A percentile compares a stretch with the other conserved stretches of the same genome.
phyloP scores from a whole-genome alignment of 768 basidiomycete species.

The Phanerodontia chrysosporium region DNA sequence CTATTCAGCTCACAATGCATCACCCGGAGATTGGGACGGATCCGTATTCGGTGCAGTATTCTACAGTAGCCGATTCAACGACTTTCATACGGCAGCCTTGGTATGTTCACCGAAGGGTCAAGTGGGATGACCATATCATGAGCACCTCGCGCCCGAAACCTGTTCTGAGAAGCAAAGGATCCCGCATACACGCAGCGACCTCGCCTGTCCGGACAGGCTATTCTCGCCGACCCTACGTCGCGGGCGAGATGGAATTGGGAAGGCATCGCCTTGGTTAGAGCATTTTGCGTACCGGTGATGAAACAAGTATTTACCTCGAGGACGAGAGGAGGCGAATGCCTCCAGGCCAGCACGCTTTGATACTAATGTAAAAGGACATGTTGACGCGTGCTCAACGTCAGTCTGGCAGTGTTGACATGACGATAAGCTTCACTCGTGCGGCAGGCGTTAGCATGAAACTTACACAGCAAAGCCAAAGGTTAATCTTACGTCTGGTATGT shows the following conservation, averaged over 20 bases:
- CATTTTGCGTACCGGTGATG: neutral
- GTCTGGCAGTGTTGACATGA: neutral
- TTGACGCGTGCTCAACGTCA: neutral
- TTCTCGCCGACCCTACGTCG: neutral
- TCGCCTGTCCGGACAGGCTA: neutral
- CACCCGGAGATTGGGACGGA: no score
- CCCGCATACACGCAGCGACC: neutral
- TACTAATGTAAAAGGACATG: neutral
- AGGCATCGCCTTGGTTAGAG: neutral
- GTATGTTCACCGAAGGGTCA: no score
- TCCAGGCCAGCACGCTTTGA: neutral
- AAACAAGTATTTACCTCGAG: neutral
- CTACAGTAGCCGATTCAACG: no score
- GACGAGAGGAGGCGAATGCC: neutral
- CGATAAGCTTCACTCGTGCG: neutral
- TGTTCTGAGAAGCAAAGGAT: neutral
- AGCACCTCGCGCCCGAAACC: neutral
- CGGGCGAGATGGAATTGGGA: neutral
- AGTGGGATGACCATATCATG: no score
- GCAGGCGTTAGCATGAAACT: neutral
- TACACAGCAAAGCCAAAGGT: neutral
- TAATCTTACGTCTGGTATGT: neutral
- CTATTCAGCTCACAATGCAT: no score
- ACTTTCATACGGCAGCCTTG: no score
- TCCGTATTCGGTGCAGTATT: no score